phyloP scores from a whole-genome alignment of 2,329 filamentous ascomycete genomes.

The Verticillium nonalfalfae region DNA sequence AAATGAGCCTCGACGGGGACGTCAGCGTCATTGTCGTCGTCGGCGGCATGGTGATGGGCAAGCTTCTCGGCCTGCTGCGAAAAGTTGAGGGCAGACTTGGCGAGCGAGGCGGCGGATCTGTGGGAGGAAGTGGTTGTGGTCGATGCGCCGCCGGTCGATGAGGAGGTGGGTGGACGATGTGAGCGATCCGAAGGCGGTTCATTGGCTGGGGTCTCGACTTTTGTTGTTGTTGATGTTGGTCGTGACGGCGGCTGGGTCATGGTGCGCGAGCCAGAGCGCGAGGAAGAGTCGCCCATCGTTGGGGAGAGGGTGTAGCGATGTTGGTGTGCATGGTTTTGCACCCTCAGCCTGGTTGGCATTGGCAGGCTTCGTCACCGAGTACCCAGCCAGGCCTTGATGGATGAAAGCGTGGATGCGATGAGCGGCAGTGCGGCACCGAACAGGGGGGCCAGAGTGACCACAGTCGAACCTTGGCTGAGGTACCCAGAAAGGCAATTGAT shows the following conservation, averaged over 20 bases:
- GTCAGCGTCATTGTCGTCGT: constrained; percentile 18
- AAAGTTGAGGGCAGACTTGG: constrained; percentile 46
- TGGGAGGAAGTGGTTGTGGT: not conserved
- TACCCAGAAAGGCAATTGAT: too few relatives aligned
- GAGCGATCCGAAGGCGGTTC: not conserved
- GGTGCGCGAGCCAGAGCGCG: not conserved
- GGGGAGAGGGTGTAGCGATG: not conserved
- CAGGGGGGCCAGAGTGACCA: too few relatives aligned
- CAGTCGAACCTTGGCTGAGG: too few relatives aligned
- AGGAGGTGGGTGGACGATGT: not conserved
- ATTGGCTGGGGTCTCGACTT: not conserved
- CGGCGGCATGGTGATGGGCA: constrained; percentile 21
- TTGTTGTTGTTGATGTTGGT: not conserved
- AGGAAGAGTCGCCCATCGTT: not conserved
- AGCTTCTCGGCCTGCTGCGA: constrained; percentile 55
- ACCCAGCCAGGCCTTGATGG: not conserved
- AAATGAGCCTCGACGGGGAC: constrained; percentile 58
- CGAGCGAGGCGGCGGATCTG: constrained; percentile 14
- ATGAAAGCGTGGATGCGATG: not conserved
- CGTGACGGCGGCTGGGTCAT: not conserved
- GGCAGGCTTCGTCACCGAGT: not conserved
- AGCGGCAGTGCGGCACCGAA: not conserved
- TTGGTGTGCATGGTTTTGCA: not conserved
- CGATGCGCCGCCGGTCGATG: not conserved
- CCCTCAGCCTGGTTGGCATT: not conserved